phyloP scores from a whole-genome alignment of 345 rosid genomes.

The Linum tenue region DNA sequence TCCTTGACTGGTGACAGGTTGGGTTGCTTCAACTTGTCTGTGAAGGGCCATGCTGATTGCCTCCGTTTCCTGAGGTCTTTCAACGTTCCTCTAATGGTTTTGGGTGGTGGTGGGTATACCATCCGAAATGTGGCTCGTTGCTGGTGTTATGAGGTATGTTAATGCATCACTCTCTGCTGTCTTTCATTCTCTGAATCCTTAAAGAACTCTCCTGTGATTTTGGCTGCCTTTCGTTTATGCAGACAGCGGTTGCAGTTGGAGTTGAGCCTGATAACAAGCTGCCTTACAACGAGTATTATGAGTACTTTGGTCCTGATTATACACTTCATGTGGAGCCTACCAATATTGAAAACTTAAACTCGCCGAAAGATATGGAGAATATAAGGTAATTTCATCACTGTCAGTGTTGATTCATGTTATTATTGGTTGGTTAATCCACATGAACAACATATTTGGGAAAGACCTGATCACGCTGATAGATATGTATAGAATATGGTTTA shows the following conservation, averaged over 20 bases:
- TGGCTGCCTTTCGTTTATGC: constrained; percentile 17
- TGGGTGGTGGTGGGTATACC: constrained; percentile 99
- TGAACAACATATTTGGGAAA: background rate
- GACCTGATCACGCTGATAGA: background rate
- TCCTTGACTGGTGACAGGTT: constrained; percentile 91
- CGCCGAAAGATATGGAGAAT: constrained; percentile 72
- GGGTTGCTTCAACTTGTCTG: constrained; percentile 95
- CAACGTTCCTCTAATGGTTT: constrained; percentile 86
- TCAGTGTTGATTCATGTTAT: background rate
- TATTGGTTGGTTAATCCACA: background rate
- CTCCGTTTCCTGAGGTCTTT: constrained; percentile 84
- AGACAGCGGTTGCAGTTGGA: constrained; percentile 98
- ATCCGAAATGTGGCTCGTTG: constrained; percentile 97
- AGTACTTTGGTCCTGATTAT: constrained; percentile 95
- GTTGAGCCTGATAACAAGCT: constrained; percentile 89
- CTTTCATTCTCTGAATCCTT: background rate
- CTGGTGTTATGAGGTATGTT: constrained; percentile 93
- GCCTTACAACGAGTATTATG: constrained; percentile 89
- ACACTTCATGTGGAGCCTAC: constrained; percentile 80
- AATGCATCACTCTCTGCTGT: constrained; percentile 18
- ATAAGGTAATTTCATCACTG: constrained; percentile 47
- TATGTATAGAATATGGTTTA: background rate
- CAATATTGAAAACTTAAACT: constrained; percentile 70
- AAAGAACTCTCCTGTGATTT: background rate
- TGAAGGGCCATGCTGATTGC: constrained; percentile 96